These are phyloP conservation scores for Claviceps paspali DNA, from an alignment of 2,329 filamentous ascomycete genomes.

Conservation along the genomic window DNA sequence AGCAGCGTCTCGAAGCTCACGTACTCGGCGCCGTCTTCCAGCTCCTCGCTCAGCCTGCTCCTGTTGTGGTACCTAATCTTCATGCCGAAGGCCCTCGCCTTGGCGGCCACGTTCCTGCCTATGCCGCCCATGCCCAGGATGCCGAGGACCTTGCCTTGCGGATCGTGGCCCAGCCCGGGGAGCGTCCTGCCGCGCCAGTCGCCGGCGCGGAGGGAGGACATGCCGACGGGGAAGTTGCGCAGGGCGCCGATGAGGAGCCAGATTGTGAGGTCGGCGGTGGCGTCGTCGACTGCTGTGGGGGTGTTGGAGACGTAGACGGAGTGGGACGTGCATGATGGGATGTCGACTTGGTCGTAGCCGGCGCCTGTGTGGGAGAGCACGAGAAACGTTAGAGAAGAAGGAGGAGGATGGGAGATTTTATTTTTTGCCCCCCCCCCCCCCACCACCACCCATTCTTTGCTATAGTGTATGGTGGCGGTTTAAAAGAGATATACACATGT, in stretches of 20 bases:
- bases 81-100: slow-evolving; percentile 65
- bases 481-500: no score
- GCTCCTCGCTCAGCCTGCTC: slow-evolving; percentile 37
- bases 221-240: slow-evolving; percentile 53
- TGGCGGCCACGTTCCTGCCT: slow-evolving; percentile 59
- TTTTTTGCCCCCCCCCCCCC: background rate
- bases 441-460: no score
- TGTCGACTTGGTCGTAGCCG: slow-evolving; percentile 73
- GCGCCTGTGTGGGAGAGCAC: slow-evolving; percentile 53
- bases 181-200: slow-evolving; percentile 49
- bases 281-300: slow-evolving; percentile 66
- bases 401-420: background rate
- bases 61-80: slow-evolving; percentile 62
- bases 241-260: slow-evolving; percentile 72
- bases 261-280: slow-evolving; percentile 68
- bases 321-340: slow-evolving; percentile 52
- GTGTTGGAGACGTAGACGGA: slow-evolving; percentile 63
- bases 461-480: no score
- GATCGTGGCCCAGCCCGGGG: slow-evolving; percentile 53
- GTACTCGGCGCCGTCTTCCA: slow-evolving; percentile 45
- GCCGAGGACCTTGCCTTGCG: slow-evolving; percentile 62
- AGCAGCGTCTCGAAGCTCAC: slow-evolving; percentile 62
- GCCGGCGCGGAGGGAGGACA: slow-evolving; percentile 49
- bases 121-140: slow-evolving; percentile 82
- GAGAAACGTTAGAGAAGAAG: no score